phyloP scores from a whole-genome alignment of 2,329 filamentous ascomycete genomes.

The Pseudogymnoascus sp. region DNA sequence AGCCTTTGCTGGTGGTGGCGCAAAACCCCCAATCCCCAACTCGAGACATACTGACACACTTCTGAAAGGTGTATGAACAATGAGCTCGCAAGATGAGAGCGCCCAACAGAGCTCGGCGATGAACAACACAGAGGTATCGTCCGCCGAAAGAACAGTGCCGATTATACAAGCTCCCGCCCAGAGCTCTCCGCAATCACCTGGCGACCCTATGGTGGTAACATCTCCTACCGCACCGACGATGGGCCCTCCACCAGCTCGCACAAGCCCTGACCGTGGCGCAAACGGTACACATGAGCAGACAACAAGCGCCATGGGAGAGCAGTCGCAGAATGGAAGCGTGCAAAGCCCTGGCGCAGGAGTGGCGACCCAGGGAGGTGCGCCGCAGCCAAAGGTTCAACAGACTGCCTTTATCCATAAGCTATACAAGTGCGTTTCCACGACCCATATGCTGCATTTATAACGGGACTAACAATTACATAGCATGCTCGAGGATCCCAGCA shows the following conservation, averaged over 20 bases:
- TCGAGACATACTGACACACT: constrained; percentile 15
- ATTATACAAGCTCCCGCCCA: constrained; percentile 49
- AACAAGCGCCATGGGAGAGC: constrained; percentile 24
- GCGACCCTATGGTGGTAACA: constrained; percentile 55
- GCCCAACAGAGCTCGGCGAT: constrained; percentile 23
- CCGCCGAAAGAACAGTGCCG: constrained; percentile 39
- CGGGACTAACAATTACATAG: constrained; percentile 39
- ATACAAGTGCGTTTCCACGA: constrained; percentile 66
- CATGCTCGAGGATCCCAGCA: constrained; percentile 91
- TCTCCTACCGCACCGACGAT: constrained; percentile 39
- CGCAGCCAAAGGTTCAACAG: constrained; percentile 95
- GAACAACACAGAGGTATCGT: constrained; percentile 21
- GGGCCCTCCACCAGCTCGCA: constrained; percentile 25
- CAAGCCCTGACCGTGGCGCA: constrained; percentile 27
- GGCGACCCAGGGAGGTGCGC: constrained; percentile 62
- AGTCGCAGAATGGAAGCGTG: constrained; percentile 30
- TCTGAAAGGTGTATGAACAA: constrained; percentile 25
- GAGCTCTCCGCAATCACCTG: constrained; percentile 50
- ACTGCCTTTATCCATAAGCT: constrained; percentile 99
- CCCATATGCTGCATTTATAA: not conserved
- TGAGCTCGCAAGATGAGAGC: constrained; percentile 25
- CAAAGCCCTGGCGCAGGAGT: constrained; percentile 31
- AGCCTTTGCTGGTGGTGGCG: constrained; percentile 1
- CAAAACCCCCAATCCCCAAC: constrained; percentile 9
- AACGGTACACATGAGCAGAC: constrained; percentile 28